phyloP scores from a whole-genome alignment of 345 rosid genomes.

The Triadica sebifera region DNA sequence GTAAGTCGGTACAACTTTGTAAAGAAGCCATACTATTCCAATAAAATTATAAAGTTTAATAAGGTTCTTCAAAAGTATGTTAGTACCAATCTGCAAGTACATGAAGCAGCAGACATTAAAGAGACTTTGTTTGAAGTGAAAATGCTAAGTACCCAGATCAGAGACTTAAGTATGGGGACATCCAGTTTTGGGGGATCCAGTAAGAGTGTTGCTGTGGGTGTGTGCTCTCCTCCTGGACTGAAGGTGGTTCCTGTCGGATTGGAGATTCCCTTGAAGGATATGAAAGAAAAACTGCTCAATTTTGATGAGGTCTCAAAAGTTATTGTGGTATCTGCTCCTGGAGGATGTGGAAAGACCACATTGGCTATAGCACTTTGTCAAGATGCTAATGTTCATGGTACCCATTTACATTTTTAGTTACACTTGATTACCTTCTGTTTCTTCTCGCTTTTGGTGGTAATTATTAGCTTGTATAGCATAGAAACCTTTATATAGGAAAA shows the following conservation, averaged over 20 bases:
- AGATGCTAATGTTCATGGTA: constrained; percentile 18
- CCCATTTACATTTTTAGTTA: too few relatives aligned
- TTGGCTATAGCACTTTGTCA: constrained; percentile 27
- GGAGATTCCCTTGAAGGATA: constrained; percentile 22
- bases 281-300: constrained; percentile 18
- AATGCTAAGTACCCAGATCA: not conserved
- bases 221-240: constrained; percentile 23
- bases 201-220: constrained; percentile 6
- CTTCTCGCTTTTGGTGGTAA: too few relatives aligned
- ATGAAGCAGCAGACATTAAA: not conserved
- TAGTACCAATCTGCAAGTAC: not conserved
- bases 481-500: too few relatives aligned
- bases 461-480: too few relatives aligned
- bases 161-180: not conserved
- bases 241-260: constrained; percentile 26
- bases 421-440: too few relatives aligned
- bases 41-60: constrained; percentile 18
- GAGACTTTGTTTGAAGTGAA: constrained; percentile 12
- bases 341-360: constrained; percentile 35
- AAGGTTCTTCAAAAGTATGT: not conserved
- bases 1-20: not conserved
- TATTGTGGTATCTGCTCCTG: constrained; percentile 28
- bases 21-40: constrained; percentile 7
- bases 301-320: constrained; percentile 3
- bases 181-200: not conserved